Conservation (phyloP, 208 protist genomes). For the Acanthamoeba castellanii region DNA sequence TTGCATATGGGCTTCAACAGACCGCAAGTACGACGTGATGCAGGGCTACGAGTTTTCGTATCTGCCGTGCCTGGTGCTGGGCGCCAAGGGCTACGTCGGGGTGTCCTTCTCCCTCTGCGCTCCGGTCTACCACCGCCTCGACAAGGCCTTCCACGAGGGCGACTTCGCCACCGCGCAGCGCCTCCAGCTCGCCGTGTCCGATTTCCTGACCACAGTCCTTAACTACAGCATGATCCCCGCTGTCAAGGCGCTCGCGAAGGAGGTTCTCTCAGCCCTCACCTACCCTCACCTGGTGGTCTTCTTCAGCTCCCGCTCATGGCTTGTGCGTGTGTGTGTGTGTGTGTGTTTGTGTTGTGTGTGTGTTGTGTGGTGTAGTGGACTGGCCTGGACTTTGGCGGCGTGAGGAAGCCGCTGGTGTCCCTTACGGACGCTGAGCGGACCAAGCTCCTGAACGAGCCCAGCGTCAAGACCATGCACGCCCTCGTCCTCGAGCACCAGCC, state of each 20-base stretch:
- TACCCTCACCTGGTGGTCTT: background rate
- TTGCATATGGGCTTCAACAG: background rate
- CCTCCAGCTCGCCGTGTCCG: constrained; percentile 28
- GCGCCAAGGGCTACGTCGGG: constrained; percentile 39
- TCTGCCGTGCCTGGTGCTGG: constrained; percentile 36
- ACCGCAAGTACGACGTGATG: constrained; percentile 57
- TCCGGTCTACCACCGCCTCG: background rate
- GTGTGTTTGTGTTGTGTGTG: background rate
- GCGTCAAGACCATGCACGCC: constrained; percentile 25
- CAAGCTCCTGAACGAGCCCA: constrained; percentile 18
- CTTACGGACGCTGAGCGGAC: background rate
- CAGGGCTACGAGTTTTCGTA: constrained; percentile 58
- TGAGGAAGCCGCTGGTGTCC: background rate
- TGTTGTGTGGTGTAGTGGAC: background rate
- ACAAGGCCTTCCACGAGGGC: constrained; percentile 60
- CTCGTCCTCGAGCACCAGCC: constrained; percentile 7
- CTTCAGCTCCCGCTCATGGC: background rate
- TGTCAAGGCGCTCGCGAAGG: constrained; percentile 14
- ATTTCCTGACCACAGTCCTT: constrained; percentile 36
- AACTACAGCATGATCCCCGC: constrained; percentile 40
- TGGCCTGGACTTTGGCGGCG: background rate
- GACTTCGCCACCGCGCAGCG: background rate
- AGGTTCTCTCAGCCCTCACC: background rate
- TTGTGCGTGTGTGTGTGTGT: background rate
- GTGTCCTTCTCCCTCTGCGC: constrained; percentile 22